Evolutionary conservation across 2,329 filamentous ascomycete species (phyloP), one percentile per base, ranked within the genome.

Genomic region (Trichoderma citrinoviride): DNA sequence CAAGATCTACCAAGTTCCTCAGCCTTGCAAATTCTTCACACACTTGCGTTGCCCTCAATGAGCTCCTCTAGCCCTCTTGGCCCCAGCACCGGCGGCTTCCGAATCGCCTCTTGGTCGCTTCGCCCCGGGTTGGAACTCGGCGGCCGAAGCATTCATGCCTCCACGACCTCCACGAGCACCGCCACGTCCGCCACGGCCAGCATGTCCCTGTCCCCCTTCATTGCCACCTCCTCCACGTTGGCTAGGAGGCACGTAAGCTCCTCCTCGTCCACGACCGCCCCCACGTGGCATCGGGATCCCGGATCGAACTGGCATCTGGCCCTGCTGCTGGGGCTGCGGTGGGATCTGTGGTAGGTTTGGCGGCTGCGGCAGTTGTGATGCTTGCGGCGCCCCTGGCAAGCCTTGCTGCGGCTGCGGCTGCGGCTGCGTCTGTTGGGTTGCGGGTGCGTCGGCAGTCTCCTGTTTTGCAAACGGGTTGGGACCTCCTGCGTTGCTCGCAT

Each of bases 81-180:
- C 78, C 21, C 79, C 79, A 19, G 74, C 78, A 3, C 77, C 78
- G 23, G 68, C 73, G 29, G 68, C 73, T 57, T 81, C 79, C 0
- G 76, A 77, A 62, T 87, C 85, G 55, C 86, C 84, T 61, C 85
- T 78, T 15, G 83, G 80, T 29, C 85, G 79, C 75, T 87, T 87
- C 68, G 80, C 83, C 4, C 85, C 84, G 8, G 83, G 81, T 47
- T 86, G 84, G 69, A 86, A 83, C 64, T 87, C 86, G 55, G 80
- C 77, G 10, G 82, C 85, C 14, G 76, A 76, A 0, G 82, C 80
- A 68, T 84, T 87, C 69, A 87, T 70, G 12, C 66, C 77, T 63
- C 75, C 75, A 23, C 82, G 78, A 37, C 79, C 76, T 25, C 78
- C 78, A 46, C 78, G 70, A 17, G 69, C 71, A 52, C 77, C 80